Evolutionary conservation across 768 basidiomycete species (phyloP), one percentile per base, ranked within the genome.

Genomic region (Rhizopogon vulgaris): DNA sequence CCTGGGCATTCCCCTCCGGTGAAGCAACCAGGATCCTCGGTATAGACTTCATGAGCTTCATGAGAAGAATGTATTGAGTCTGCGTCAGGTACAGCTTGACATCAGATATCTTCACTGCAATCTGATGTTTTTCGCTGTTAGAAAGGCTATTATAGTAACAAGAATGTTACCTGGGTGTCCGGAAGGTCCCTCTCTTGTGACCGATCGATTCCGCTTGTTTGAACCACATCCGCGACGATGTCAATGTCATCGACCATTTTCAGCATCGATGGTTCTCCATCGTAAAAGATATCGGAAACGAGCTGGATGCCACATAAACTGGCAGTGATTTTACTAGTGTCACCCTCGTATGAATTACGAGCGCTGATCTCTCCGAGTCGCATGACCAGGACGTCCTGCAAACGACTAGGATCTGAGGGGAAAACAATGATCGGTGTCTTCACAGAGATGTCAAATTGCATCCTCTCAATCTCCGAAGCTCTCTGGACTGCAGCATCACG

Each of bases 211-310:
- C 71, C 73, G 42, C 71, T 73, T 6, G 71, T 76, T 67, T 95
- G 91, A 24, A 80, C 67, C 47, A 94, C 69, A 24, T 85, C 78
- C 8, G 87, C 79, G 4, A 70, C 71, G 53, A 97, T 76, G 53
- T 87, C 76, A 42, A 96, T 93, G 61, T 95, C 89, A 58, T 96
- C 91, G 32, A 99, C 87, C 59, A 99, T 91, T 68, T 90, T 93
- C 52, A 98, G 75, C 1, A 67, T 72, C 15, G 79, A 76, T 11
- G 72, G 55, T 54, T 76, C 60, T 40, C 72, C 77, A 12, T 75
- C 73, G 38, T 75, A 69, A 56, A 78, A 70, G 38, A 88, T 69
- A 38, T 76, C 79, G 17, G 94, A 94, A 12, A 85, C 76, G 27
- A 98, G 77, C 59, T 89, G 88, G 30, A 98, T 85, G 14, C 94